These are phyloP conservation scores for Niveomyces coronatus DNA, from an alignment of 2,329 filamentous ascomycete genomes.

Conservation along the genomic window DNA sequence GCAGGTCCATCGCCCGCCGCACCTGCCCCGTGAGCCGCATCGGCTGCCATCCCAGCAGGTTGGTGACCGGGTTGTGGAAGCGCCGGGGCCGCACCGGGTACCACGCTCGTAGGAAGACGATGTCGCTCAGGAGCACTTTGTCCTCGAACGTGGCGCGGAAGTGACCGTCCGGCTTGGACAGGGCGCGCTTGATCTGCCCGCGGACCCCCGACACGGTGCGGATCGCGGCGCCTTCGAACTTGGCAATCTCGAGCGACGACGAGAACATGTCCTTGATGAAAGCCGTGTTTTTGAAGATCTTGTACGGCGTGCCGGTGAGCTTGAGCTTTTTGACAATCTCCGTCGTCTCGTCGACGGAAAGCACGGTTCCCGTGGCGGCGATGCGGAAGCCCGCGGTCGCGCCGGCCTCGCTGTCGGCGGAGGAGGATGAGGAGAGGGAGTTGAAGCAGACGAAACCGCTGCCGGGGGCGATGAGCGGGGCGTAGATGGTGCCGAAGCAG, in stretches of 20 bases:
- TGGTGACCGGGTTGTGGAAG: slow-evolving; percentile 95
- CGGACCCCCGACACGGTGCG: slow-evolving; percentile 92
- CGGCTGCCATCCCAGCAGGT: slow-evolving; percentile 81
- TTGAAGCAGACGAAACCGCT: slow-evolving; percentile 94
- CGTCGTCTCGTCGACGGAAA: slow-evolving; percentile 88
- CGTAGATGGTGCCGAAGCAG: slow-evolving; percentile 93
- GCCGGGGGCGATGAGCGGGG: slow-evolving; percentile 88
- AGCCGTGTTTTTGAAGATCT: slow-evolving; percentile 98
- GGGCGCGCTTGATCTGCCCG: slow-evolving; percentile 92
- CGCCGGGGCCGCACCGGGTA: slow-evolving; percentile 90
- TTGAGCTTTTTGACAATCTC: slow-evolving; percentile 99
- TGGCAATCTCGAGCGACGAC: slow-evolving; percentile 84
- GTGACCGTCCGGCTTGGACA: slow-evolving; percentile 87
- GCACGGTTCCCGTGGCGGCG: slow-evolving; percentile 84
- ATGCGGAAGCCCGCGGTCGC: slow-evolving; percentile 86
- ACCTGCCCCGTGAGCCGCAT: slow-evolving; percentile 95
- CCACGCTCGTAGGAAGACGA: slow-evolving; percentile 94
- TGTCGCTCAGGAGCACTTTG: slow-evolving; percentile 93
- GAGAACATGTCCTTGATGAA: slow-evolving; percentile 99
- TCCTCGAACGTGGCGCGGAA: slow-evolving; percentile 98
- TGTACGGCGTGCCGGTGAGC: slow-evolving; percentile 84
- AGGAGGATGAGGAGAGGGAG: too few relatives aligned
- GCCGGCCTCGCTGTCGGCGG: too few relatives aligned
- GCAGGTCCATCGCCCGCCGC: slow-evolving; percentile 61
- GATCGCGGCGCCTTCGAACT: slow-evolving; percentile 93